Conservation (phyloP, 169 alveolate genomes). For the Cryptosporidium tyzzeri region DNA sequence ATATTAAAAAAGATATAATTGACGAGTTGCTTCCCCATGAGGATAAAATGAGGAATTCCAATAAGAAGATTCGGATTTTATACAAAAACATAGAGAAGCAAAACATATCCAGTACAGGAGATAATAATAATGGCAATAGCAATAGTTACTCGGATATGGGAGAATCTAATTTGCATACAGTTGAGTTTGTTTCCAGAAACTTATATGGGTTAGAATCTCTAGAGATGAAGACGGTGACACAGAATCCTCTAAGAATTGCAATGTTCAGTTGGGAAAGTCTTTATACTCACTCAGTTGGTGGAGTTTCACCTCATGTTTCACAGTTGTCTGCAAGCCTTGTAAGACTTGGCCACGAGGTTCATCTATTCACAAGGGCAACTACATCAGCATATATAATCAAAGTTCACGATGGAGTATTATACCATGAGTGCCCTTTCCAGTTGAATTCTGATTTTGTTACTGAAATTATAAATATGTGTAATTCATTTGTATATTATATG, state of each 20-base stretch:
- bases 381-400: constrained; percentile 71
- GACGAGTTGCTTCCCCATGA: constrained; percentile 47
- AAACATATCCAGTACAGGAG: not conserved
- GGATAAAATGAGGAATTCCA: constrained; percentile 23
- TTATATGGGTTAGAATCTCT: constrained; percentile 57
- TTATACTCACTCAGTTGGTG: constrained; percentile 84
- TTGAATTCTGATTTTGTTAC: constrained; percentile 82
- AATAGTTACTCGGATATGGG: not conserved
- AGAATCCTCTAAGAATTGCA: constrained; percentile 78
- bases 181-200: constrained; percentile 44
- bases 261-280: constrained; percentile 85
- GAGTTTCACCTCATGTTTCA: constrained; percentile 85
- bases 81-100: not conserved
- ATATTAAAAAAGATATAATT: constrained; percentile 35
- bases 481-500: constrained; percentile 80
- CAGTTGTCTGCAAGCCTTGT: constrained; percentile 83
- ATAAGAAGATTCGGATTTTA: constrained; percentile 6
- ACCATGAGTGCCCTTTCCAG: constrained; percentile 81
- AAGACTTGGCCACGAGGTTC: constrained; percentile 85
- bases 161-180: constrained; percentile 5
- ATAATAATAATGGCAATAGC: not conserved
- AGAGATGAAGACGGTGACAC: constrained; percentile 61
- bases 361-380: constrained; percentile 81
- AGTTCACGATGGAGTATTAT: constrained; percentile 79
- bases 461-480: constrained; percentile 85